Evolutionary conservation across 331 rosid genomes (phyloP), one percentile per base, ranked within the genome.

Genomic region (Malus hybrid): DNA sequence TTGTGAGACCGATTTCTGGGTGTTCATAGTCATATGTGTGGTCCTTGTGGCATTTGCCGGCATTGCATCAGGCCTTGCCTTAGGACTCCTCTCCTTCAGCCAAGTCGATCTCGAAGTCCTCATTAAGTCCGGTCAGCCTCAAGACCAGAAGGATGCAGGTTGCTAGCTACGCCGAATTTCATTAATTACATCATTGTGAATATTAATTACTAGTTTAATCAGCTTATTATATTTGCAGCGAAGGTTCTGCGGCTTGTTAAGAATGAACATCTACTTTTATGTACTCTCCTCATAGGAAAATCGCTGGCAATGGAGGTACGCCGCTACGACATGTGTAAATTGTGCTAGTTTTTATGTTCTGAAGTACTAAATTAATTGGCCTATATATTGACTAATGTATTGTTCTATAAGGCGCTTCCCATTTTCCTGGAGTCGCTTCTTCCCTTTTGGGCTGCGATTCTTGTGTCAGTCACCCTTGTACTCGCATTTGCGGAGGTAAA

Each of bases 201-300:
- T 2, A 36, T 50, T 50, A 50, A 16, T 50, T 16, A 2, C 56
- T 16, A 28, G 9, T 5, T 22, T 79, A 11, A 72, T 57, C 39
- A 24, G 22, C 57, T 62, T 42, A 44, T 15, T 12, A 19, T 44
- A 19, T 69, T 56, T 78, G 87, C 90, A 88, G 97, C 87, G 69
- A 93, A 86, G 83, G 85, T 93, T 74, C 80, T 80, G 22, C 93
- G 91, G 19, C 70, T 93, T 75, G 93, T 91, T 42, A 93, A 89
- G 87, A 86, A 90, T 42, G 90, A 90, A 32, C 93, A 93, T 78
- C 84, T 93, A 46, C 89, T 91, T 22, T 63, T 93, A 67, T 90
- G 97, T 67, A 89, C 93, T n/a, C 97, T 91, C 26, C 97, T 93
- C 56, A 82, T 93, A 26, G 90, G 84, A 36, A 93, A 93, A 82